Evolutionary conservation across 305 asterid genomes (phyloP).

Genomic region (Fraxinus angustifolia): DNA sequence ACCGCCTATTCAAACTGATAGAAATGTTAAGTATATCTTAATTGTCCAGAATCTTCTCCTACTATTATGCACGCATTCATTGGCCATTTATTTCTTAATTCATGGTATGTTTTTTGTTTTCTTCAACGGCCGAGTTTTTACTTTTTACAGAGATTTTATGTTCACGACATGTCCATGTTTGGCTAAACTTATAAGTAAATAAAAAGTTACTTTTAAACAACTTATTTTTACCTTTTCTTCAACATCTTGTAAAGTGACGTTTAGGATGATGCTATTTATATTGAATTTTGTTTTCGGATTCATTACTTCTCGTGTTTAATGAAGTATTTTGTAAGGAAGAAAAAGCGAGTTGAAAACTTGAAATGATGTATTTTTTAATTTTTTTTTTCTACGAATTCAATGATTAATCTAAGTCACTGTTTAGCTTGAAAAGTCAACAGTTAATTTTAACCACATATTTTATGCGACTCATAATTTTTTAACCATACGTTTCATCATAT

Average conservation of each 20-base stretch:
- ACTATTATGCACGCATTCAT: neutral
- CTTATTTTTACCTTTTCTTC: neutral
- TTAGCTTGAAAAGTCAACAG: too few relatives aligned
- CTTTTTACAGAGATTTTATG: neutral
- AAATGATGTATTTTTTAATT: neutral
- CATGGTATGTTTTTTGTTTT: neutral
- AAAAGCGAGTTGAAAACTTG: too few relatives aligned
- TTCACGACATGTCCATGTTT: neutral
- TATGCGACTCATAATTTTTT: too few relatives aligned
- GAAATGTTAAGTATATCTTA: neutral
- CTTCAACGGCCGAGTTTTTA: neutral
- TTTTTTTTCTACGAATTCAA: neutral
- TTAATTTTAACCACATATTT: too few relatives aligned
- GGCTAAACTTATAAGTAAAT: neutral
- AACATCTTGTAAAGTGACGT: neutral
- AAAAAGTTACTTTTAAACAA: neutral
- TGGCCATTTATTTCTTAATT: neutral
- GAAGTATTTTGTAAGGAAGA: neutral
- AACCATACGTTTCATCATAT: too few relatives aligned
- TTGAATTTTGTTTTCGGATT: neutral
- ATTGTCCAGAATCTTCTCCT: neutral
- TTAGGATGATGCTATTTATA: neutral
- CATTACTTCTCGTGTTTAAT: neutral
- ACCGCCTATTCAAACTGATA: neutral
- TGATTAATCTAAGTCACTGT: neutral